A percentile compares a stretch with the other conserved stretches of the same genome.
phyloP scores from a whole-genome alignment of 164 flowering plant genomes.

The Tetracentron sinense region DNA sequence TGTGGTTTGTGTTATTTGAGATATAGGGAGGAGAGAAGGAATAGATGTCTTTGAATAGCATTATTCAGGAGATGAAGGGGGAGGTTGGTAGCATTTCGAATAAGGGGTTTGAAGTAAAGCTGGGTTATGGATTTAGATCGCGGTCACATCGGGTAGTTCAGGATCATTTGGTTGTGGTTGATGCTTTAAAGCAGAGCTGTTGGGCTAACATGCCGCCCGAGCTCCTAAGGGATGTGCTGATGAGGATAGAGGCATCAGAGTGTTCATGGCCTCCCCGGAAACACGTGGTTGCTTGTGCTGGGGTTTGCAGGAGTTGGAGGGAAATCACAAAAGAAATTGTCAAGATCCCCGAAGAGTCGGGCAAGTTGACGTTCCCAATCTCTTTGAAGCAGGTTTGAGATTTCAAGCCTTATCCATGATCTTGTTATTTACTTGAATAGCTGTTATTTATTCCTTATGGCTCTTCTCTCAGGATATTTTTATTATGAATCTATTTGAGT shows the following conservation, averaged over 20 bases:
- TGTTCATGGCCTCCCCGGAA: constrained; percentile 66
- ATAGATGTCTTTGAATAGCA: constrained; percentile 50
- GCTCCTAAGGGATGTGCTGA: constrained; percentile 69
- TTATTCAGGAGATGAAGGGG: constrained; percentile 66
- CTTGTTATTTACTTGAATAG: too few species aligned
- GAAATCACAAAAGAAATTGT: constrained; percentile 68
- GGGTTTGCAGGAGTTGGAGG: constrained; percentile 88
- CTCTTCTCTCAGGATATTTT: too few species aligned
- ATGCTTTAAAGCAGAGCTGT: constrained; percentile 47
- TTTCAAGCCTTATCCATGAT: too few species aligned
- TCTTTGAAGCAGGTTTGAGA: constrained; percentile 74
- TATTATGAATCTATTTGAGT: too few species aligned
- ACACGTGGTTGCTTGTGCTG: constrained; percentile 74
- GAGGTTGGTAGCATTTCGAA: constrained; percentile 70
- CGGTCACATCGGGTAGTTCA: constrained; percentile 67
- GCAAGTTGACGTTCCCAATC: constrained; percentile 76
- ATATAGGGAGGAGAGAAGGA: constrained; percentile 1
- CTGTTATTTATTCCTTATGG: too few species aligned
- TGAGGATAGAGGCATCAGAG: constrained; percentile 71
- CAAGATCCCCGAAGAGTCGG: constrained; percentile 61
- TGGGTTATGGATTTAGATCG: constrained; percentile 61
- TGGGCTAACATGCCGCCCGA: constrained; percentile 92
- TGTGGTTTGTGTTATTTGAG: not conserved
- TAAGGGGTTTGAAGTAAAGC: constrained; percentile 63
- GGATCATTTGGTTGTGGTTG: constrained; percentile 30